Evolutionary conservation across 1,139 yeast species (phyloP).

Genomic region (Hanseniaspora sp.): DNA sequence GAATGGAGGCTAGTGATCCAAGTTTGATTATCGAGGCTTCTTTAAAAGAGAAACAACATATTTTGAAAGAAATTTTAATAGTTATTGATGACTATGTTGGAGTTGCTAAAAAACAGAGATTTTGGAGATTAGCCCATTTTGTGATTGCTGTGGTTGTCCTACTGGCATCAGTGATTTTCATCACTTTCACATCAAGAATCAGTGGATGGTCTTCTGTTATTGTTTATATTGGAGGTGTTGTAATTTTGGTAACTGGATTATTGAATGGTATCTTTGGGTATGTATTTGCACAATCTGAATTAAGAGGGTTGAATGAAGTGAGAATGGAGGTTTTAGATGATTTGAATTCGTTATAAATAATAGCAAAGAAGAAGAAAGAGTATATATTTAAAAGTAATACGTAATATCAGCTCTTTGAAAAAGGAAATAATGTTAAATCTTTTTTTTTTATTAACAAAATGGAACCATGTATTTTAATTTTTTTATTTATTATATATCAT

Average conservation of each 20-base stretch:
- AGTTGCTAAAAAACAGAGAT: constrained; percentile 49
- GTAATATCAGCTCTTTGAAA: too few species aligned
- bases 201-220: constrained; percentile 53
- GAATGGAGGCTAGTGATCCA: constrained; percentile 17
- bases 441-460: neutral
- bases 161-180: constrained; percentile 18
- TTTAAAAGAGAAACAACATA: constrained; percentile 24
- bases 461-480: neutral
- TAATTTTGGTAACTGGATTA: constrained; percentile 54
- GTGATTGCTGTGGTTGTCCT: constrained; percentile 45
- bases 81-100: constrained; percentile 47
- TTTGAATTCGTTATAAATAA: neutral
- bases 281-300: constrained; percentile 68
- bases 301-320: constrained; percentile 65
- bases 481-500: too few species aligned
- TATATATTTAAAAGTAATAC: too few species aligned
- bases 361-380: too few species aligned
- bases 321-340: constrained; percentile 45
- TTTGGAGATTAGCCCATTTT: constrained; percentile 59
- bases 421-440: too few species aligned
- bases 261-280: constrained; percentile 70
- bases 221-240: constrained; percentile 41
- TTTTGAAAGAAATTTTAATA: constrained; percentile 44
- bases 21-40: constrained; percentile 10
- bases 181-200: constrained; percentile 47